Conservation (phyloP, 768 basidiomycete species). For the Albatrellus ellisii region DNA sequence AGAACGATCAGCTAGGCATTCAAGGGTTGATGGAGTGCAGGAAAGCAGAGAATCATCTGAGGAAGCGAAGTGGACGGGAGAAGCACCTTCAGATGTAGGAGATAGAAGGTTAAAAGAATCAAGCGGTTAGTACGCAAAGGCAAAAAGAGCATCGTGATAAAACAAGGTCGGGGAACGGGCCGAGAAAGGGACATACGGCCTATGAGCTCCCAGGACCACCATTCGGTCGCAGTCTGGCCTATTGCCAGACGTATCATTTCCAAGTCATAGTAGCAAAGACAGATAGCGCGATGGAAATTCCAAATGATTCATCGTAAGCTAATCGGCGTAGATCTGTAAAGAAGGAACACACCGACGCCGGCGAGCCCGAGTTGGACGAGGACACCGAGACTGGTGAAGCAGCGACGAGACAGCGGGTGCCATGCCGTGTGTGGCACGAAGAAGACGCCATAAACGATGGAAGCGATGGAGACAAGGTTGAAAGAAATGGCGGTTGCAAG, state of each 20-base stretch:
- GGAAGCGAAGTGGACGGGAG: no score
- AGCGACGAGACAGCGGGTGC: slow-evolving; percentile 54
- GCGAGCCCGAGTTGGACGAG: slow-evolving; percentile 69
- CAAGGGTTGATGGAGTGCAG: no score
- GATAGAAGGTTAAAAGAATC: no score
- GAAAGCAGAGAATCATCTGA: no score
- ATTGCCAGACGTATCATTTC: not conserved
- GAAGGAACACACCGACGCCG: slow-evolving; percentile 53
- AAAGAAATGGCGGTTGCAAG: slow-evolving; percentile 81
- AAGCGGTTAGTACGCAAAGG: no score
- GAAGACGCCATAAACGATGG: slow-evolving; percentile 48
- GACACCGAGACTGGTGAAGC: slow-evolving; percentile 55
- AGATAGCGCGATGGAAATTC: not conserved
- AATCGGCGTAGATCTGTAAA: no score
- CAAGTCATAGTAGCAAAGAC: not conserved
- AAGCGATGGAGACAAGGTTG: slow-evolving; percentile 63
- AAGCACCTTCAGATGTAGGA: no score
- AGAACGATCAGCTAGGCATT: slow-evolving; percentile 3
- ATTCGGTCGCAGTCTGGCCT: slow-evolving; percentile 80
- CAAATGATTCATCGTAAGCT: not conserved
- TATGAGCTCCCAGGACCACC: slow-evolving; percentile 95
- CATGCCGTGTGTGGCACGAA: slow-evolving; percentile 64
- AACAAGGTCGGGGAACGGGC: no score
- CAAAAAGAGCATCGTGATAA: not conserved
- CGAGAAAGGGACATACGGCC: slow-evolving; percentile 38